These are phyloP conservation scores for Nidularia sp. DNA, from an alignment of 768 basidiomycete genomes.

Conservation along the genomic window DNA sequence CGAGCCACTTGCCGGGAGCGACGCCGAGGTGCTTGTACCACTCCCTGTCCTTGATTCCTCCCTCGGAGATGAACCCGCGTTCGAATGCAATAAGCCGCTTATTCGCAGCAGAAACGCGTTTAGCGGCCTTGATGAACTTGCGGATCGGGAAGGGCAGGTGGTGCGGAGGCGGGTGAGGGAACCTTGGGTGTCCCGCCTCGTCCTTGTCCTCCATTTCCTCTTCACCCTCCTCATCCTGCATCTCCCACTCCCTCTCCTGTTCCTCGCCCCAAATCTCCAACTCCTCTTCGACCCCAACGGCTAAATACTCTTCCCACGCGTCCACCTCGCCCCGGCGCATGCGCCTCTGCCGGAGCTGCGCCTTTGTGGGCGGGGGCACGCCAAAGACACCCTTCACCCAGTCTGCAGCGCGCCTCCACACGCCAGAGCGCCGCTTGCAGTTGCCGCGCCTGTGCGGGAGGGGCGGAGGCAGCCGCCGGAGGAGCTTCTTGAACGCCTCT, in stretches of 20 bases:
- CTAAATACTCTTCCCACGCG: conserved; percentile 30
- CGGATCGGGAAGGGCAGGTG: conserved; percentile 27
- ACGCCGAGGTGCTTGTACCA: conserved; percentile 88
- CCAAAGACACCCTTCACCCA: conserved; percentile 36
- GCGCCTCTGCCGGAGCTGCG: conserved; percentile 14
- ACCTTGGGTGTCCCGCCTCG: too few relatives aligned
- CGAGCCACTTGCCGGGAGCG: conserved; percentile 83
- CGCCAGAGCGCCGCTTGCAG: conserved; percentile 14
- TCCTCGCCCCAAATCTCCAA: background rate
- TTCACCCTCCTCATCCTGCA: background rate
- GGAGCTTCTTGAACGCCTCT: conserved; percentile 40
- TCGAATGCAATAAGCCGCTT: conserved; percentile 70
- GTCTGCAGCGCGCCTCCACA: conserved; percentile 18
- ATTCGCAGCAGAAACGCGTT: conserved; percentile 57
- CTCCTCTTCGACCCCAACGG: conserved; percentile 9
- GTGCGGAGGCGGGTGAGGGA: background rate
- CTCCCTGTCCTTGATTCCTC: conserved; percentile 73
- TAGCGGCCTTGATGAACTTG: conserved; percentile 52
- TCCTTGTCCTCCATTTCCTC: conserved; percentile 1
- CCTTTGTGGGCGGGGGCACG: conserved; percentile 22
- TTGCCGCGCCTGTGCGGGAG: conserved; percentile 14
- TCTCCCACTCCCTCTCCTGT: background rate
- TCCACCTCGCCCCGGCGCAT: conserved; percentile 10
- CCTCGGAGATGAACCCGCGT: conserved; percentile 74
- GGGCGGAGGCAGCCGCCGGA: conserved; percentile 29